Percentiles rank a stretch among this genome's conserved stretches.
Evolutionary conservation across 495 filamentous ascomycete species (phyloP).

Genomic region (Trichoderma reesei): DNA sequence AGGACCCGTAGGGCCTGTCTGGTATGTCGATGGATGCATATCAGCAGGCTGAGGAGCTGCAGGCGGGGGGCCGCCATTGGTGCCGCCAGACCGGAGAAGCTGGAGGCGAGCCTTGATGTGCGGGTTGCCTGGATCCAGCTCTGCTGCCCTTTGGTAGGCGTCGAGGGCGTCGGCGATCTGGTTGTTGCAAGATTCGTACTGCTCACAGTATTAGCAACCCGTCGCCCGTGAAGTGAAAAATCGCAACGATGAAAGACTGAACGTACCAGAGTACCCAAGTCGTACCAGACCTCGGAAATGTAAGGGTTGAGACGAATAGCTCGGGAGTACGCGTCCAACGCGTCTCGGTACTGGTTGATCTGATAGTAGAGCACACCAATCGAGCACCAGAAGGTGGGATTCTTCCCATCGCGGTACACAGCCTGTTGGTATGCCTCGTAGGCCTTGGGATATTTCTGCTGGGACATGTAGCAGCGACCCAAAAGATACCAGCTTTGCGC

Average conservation of each 20-base stretch:
- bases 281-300: slow-evolving; percentile 99
- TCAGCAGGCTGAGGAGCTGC: slow-evolving; percentile 40
- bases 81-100: slow-evolving; percentile 69
- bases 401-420: slow-evolving; percentile 94
- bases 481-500: slow-evolving; percentile 98
- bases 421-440: slow-evolving; percentile 99
- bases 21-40: slow-evolving; percentile 67
- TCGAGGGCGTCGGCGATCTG: slow-evolving; percentile 94
- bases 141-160: slow-evolving; percentile 88
- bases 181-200: slow-evolving; percentile 99
- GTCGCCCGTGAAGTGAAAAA: slow-evolving; percentile 14
- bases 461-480: slow-evolving; percentile 98
- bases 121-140: slow-evolving; percentile 84
- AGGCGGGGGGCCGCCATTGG: slow-evolving; percentile 54
- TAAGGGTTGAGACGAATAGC: slow-evolving; percentile 96
- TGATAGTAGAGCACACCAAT: slow-evolving; percentile 99
- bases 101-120: slow-evolving; percentile 94
- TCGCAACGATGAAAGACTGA: slow-evolving; percentile 13
- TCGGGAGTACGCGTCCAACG: slow-evolving; percentile 94
- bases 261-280: slow-evolving; percentile 89
- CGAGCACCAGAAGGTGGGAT: slow-evolving; percentile 99
- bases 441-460: slow-evolving; percentile 97
- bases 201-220: background rate
- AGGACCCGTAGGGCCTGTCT: slow-evolving; percentile 55
- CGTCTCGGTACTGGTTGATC: slow-evolving; percentile 99